Base-by-base conservation (phyloP, 2,329 filamentous ascomycete species). In the Claviceps spartinae region DNA sequence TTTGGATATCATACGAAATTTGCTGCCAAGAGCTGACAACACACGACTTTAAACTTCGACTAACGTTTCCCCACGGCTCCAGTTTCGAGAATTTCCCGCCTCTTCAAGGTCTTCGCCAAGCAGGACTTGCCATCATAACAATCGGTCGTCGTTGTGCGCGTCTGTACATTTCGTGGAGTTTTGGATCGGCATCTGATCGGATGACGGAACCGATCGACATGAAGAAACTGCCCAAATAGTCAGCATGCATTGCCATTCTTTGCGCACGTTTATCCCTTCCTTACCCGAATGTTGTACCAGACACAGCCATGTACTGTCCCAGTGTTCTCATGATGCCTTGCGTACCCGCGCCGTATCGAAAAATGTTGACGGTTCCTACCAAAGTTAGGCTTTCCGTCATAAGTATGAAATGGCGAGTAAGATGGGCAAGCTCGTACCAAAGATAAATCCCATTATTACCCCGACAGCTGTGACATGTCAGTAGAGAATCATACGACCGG, bases 141-240 rank as follows among this genome's bases (percentile, higher is more conserved):
- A 91, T 81, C 24, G 90, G 88, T 56, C 81, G 79, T 61, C 85
- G 76, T 59, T 84, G 82, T 49, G 86, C 82, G 66, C 81, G 80
- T 59, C 81, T 78, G 72, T 91, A 95, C 53, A 86, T 81, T 65
- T 89, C 80, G 59, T 82, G 77, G 54, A 84, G 75, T 61, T 86
- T 83, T 40, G 85, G 82, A 44, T 88, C 87, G 58, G 87, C 82
- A 61, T 98, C 93, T 54, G 88, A 90, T 65, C 93, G 86, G 63
- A 98, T 96, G 45, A 95, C 90, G 61, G 88, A 95, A 60, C 93
- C 93, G 61, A 98, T 95, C 53, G 88, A 91, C 93, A 98, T 98
- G 78, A 98, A 98, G 73, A 97, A 96, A 24, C 80, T 83, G 57
- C 20, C 51, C 11, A 2, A 30, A 41, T 40, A n/a, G 53, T 67